These are phyloP conservation scores for Schizosaccharomyces octosporus DNA, from an alignment of 805 yeast genomes.

Conservation along the genomic window DNA sequence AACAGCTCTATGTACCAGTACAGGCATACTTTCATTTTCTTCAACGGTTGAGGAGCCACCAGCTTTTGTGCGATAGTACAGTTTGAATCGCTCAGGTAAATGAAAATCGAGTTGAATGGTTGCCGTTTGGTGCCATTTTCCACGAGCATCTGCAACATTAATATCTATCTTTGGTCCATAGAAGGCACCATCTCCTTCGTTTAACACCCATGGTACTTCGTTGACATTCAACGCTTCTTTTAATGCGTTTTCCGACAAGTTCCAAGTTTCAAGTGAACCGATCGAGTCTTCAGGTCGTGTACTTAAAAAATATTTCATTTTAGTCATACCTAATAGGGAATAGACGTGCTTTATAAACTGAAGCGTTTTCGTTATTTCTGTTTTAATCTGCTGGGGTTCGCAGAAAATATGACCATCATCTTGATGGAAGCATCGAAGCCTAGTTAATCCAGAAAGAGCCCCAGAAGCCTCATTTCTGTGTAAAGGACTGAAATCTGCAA, in stretches of 20 bases:
- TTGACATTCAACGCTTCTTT: slow-evolving; percentile 30
- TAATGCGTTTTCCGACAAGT: slow-evolving; percentile 49
- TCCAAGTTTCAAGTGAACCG: slow-evolving; percentile 61
- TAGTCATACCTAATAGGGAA: slow-evolving; percentile 31
- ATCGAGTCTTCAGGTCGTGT: slow-evolving; percentile 62
- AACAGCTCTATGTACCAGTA: slow-evolving; percentile 88
- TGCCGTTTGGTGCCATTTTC: slow-evolving; percentile 97
- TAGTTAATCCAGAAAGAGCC: slow-evolving; percentile 70
- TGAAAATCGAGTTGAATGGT: slow-evolving; percentile 94
- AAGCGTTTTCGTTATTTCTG: slow-evolving; percentile 50
- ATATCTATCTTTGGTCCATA: slow-evolving; percentile 20
- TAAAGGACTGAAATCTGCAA: slow-evolving; percentile 70
- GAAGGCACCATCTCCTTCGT: slow-evolving; percentile 90
- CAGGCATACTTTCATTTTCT: slow-evolving; percentile 49
- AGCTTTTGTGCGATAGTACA: slow-evolving; percentile 53
- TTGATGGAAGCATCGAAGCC: slow-evolving; percentile 88
- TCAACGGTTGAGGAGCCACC: slow-evolving; percentile 1
- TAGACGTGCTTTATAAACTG: slow-evolving; percentile 55
- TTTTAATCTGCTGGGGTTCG: slow-evolving; percentile 42
- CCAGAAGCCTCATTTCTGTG: slow-evolving; percentile 93
- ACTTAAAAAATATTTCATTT: slow-evolving; percentile 43
- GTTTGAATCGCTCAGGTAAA: slow-evolving; percentile 73
- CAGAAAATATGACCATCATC: slow-evolving; percentile 97
- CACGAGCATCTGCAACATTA: slow-evolving; percentile 56
- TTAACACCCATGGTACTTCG: slow-evolving; percentile 40